Evolutionary conservation across 1,139 yeast genomes (phyloP).

Genomic region (Chernovozyma sophiae-reginae): DNA sequence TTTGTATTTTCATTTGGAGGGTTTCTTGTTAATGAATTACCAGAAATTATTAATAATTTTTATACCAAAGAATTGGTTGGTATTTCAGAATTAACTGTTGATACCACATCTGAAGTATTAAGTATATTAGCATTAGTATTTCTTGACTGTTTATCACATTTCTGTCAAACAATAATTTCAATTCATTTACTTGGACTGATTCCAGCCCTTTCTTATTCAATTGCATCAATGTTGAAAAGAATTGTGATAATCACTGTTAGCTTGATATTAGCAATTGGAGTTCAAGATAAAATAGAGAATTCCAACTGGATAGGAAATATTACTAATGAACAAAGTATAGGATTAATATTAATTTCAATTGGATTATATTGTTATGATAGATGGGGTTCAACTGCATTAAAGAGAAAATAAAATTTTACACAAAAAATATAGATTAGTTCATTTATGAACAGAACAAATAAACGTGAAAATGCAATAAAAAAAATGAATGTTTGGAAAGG

Average conservation of each 20-base stretch:
- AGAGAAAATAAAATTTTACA: not conserved
- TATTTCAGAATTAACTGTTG: slow-evolving; percentile 13
- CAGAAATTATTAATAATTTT: slow-evolving; percentile 8
- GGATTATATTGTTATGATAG: slow-evolving; percentile 39
- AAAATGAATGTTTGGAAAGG: slow-evolving; percentile 42
- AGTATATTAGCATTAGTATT: slow-evolving; percentile 22
- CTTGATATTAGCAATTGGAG: slow-evolving; percentile 23
- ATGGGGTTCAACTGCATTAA: slow-evolving; percentile 30
- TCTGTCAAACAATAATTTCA: slow-evolving; percentile 33
- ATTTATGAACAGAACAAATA: slow-evolving; percentile 1
- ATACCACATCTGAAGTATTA: slow-evolving; percentile 19
- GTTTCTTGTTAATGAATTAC: slow-evolving; percentile 29
- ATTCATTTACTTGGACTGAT: slow-evolving; percentile 36
- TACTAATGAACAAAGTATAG: slow-evolving; percentile 26
- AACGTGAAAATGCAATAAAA: not conserved
- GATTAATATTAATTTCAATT: slow-evolving; percentile 26
- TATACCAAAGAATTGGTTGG: not conserved
- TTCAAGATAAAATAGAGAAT: slow-evolving; percentile 9
- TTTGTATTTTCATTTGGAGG: slow-evolving; percentile 28
- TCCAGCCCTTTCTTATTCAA: slow-evolving; percentile 38
- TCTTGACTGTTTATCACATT: slow-evolving; percentile 32
- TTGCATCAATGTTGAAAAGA: slow-evolving; percentile 43
- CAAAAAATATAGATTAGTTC: slow-evolving; percentile 15
- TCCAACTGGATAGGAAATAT: slow-evolving; percentile 26
- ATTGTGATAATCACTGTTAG: slow-evolving; percentile 36